Evolutionary conservation across 768 basidiomycete species (phyloP).

Genomic region (Hirschioporus abietinus): DNA sequence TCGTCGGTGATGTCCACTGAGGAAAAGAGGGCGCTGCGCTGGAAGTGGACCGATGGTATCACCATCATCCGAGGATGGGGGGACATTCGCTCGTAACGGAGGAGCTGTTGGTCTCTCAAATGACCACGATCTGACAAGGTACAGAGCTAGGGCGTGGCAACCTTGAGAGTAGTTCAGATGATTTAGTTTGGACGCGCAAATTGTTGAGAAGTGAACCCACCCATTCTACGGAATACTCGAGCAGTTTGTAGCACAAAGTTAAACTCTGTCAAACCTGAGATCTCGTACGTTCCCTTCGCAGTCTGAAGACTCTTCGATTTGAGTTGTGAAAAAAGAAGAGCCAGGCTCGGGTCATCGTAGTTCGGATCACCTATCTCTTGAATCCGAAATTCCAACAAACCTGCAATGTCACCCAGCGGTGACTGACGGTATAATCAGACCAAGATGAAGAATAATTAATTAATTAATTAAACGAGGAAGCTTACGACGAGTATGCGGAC

Average conservation of each 20-base stretch:
- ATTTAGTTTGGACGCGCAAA: not conserved
- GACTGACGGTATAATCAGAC: conserved; percentile 41
- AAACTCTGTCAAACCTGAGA: conserved; percentile 84
- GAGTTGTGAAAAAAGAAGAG: conserved; percentile 84
- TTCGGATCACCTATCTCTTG: conserved; percentile 75
- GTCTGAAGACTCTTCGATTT: conserved; percentile 90
- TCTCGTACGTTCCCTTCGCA: conserved; percentile 87
- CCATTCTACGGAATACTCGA: conserved; percentile 91
- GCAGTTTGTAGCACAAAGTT: conserved; percentile 95
- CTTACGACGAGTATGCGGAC: conserved; percentile 86
- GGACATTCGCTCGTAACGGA: conserved; percentile 13
- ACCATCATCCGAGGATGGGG: conserved; percentile 5
- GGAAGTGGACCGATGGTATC: conserved; percentile 31
- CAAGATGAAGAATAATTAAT: not conserved
- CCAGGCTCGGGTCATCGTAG: conserved; percentile 92
- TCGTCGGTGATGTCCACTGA: conserved; percentile 49
- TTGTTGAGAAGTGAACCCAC: conserved; percentile 35
- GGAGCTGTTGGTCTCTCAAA: conserved; percentile 71
- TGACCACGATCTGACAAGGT: conserved; percentile 87
- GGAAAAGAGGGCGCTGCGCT: conserved; percentile 40
- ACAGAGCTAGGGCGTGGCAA: conserved; percentile 87
- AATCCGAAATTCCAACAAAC: conserved; percentile 46
- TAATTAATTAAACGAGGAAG: conserved; percentile 8
- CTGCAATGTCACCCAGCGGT: conserved; percentile 69
- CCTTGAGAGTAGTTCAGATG: conserved; percentile 42